Conservation (phyloP, 2,329 filamentous ascomycete species). For the Ceratocystiopsis minuta region DNA sequence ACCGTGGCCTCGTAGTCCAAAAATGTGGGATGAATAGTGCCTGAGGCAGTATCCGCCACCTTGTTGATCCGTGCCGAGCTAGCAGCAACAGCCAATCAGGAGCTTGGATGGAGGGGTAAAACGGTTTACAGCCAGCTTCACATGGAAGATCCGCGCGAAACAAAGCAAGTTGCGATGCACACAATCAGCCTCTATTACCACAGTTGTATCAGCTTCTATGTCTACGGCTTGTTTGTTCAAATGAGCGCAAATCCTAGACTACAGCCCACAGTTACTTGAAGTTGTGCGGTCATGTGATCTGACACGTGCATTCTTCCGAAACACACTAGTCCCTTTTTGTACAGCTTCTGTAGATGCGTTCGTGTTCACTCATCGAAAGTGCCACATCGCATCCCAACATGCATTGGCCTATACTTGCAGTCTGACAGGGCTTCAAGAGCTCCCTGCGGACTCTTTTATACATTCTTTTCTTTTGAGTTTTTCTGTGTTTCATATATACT, state of each 20-base stretch:
- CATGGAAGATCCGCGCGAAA: too few relatives aligned
- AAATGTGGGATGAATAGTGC: constrained; percentile 7
- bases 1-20: constrained; percentile 5
- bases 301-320: not conserved
- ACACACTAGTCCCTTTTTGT: constrained; percentile 4
- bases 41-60: constrained; percentile 4
- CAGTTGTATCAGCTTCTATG: too few relatives aligned
- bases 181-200: too few relatives aligned
- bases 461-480: not conserved
- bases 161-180: too few relatives aligned
- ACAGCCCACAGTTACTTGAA: too few relatives aligned
- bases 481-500: too few relatives aligned
- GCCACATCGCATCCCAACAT: constrained; percentile 1
- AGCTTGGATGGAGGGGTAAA: constrained; percentile 3
- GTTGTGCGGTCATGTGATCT: not conserved
- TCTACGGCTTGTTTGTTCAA: too few relatives aligned
- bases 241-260: too few relatives aligned
- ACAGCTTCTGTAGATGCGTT: constrained; percentile 4
- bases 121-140: not conserved
- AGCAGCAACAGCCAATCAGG: constrained; percentile 1
- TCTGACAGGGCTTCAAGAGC: constrained; percentile 2
- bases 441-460: not conserved
- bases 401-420: constrained; percentile 1
- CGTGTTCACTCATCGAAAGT: constrained; percentile 5
- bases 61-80: constrained; percentile 7